Evolutionary conservation across 2,329 filamentous ascomycete genomes (phyloP), one percentile per base, ranked within the genome.

Genomic region (Fusarium avenaceum): DNA sequence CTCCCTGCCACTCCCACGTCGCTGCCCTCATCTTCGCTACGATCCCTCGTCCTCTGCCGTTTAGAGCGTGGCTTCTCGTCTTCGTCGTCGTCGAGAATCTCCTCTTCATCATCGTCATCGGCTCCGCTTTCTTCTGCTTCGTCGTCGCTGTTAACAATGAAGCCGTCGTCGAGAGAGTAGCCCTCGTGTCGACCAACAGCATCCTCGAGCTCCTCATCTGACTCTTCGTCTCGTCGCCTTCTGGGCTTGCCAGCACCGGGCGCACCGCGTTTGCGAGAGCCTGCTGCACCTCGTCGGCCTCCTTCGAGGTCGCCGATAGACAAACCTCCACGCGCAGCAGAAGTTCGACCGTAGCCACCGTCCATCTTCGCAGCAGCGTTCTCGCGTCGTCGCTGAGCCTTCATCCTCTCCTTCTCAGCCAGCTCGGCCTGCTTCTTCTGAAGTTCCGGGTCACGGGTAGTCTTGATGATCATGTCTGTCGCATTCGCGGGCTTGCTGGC

Each of bases 151-250:
- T 84, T 84, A 5, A 90, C 92, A 57, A 95, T 86, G 76, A 95
- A 95, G 58, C 90, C 92, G 74, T 95, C 92, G 33, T 91, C 91
- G 75, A 90, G 85, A 65, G 94, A 92, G 75, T 95, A 95, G 68
- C 93, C 90, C 69, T 94, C 90, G 62, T 90, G 86, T 52, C 87
- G 86, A 32, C 85, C 85, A 45, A 82, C 82, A 32, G 88, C 87
- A 38, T 86, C 85, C 17, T 88, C 87, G 35, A 89, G 83, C 61
- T 92, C 91, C 70, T 93, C 91, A 72, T 94, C 92, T 10, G 92
- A 92, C 72, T 94, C 91, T 63, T 93, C 92, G 70, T 92, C 91
- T 39, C 84, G 83, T 32, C 84, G 83, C 72, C 84, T 82, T 79
- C 86, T 87, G 45, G 81, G 78, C 66, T 85, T 86, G 30, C 80